Evolutionary conservation across 257 asterid species (phyloP).

Genomic region (Leptodermis oblonga): DNA sequence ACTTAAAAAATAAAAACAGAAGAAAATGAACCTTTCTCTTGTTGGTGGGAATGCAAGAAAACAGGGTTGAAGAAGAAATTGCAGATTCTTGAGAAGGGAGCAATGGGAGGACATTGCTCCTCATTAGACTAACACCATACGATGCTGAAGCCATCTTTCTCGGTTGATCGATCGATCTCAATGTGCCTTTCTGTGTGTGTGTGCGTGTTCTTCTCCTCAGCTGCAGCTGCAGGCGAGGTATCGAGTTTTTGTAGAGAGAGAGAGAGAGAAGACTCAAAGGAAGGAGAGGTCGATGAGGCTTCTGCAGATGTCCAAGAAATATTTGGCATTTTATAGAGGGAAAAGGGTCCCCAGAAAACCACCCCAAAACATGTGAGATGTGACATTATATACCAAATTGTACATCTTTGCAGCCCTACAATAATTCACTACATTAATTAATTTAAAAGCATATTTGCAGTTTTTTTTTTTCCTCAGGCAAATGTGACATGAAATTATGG

Average conservation of each 20-base stretch:
- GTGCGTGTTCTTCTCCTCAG: neutral
- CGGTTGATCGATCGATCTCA: too few relatives aligned
- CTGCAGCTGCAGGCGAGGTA: neutral
- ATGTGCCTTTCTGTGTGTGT: neutral
- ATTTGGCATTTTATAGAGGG: neutral
- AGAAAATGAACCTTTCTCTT: slow-evolving; percentile 10
- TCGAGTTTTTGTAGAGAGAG: too few relatives aligned
- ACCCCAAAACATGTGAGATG: neutral
- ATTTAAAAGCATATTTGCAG: neutral
- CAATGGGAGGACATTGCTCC: slow-evolving; percentile 12
- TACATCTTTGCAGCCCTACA: neutral
- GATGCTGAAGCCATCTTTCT: slow-evolving; percentile 4
- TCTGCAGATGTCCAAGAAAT: neutral
- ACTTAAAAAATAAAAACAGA: neutral
- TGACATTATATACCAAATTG: neutral
- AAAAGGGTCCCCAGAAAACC: neutral
- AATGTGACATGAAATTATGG: too few relatives aligned
- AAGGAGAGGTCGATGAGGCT: neutral
- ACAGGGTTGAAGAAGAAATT: slow-evolving; percentile 1
- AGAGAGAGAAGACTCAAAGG: neutral
- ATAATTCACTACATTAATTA: too few relatives aligned
- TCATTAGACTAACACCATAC: neutral
- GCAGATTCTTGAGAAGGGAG: slow-evolving; percentile 9
- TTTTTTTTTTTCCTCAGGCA: too few relatives aligned
- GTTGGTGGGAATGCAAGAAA: neutral